Base-by-base conservation (phyloP, 306 rosid genomes). In the Abrus pulchellus region DNA sequence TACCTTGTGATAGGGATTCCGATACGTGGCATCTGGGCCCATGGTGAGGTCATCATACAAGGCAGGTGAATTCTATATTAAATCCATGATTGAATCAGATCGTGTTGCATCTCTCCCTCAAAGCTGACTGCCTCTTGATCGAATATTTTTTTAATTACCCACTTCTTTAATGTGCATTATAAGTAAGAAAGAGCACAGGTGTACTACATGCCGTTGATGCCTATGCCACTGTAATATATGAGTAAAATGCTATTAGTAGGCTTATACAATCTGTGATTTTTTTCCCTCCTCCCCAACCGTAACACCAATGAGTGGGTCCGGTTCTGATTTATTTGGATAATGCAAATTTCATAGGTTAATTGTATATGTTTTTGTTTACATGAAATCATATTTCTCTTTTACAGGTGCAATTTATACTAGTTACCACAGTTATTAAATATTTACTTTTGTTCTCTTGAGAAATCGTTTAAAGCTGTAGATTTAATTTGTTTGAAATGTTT, bases 41-140 rank as follows among this genome's bases (percentile, higher is more conserved):
- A 87, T 93, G 94, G 98, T 95, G 66, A 95, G 98, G 82, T 95
- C 97, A 36, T 93, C 97, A 65, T 95, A 91, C 86, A 90, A 93
- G 70, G 99, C 99, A 36, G 99, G 96, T 64, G 98, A 91, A 80
- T 95, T 83, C 91, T 92, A 94, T 74, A 94, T 94, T 79, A 94
- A 94, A 85, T 92, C 98, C 77, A 92, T 94, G 98, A 94, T 92
- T 68, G 97, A 94, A 59, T 85, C 92, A 13, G 97, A 94, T 81
- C 96, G 97, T 41, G 91, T 89, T 59, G 86, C 88, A 44, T 88
- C 94, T 79, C 64, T 79, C 64, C 86, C 82, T 70, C 90, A 81
- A 84, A 85, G 70, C 86, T 77, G 84, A 77, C 84, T 43, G 71
- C 77, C 56, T 52, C 90, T 62, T 88, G 85, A 85, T 78, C 65